A percentile compares a stretch with the other conserved stretches of the same genome.
Conservation (phyloP, 495 filamentous ascomycete species). For the Hypomontagnella submonticulosa region DNA sequence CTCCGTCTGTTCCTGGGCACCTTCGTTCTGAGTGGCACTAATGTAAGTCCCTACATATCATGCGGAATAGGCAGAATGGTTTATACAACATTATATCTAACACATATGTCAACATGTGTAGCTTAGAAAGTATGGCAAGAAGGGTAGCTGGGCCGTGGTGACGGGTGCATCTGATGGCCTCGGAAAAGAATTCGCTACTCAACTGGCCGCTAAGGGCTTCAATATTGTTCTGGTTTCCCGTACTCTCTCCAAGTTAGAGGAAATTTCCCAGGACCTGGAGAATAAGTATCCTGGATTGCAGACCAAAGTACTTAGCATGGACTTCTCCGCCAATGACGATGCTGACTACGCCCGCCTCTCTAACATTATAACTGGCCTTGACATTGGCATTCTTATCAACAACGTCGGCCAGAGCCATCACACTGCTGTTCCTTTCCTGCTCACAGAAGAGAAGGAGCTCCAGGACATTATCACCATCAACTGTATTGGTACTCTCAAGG, state of each 20-base stretch:
- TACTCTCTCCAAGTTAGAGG: conserved; percentile 85
- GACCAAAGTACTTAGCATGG: conserved; percentile 85
- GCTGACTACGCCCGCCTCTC: conserved; percentile 79
- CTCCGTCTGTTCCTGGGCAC: conserved; percentile 74
- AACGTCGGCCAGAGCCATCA: conserved; percentile 95
- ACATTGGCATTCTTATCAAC: conserved; percentile 91
- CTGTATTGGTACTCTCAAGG: conserved; percentile 85
- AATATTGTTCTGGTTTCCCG: conserved; percentile 94
- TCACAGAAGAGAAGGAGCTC: conserved; percentile 82
- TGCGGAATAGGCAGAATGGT: background rate
- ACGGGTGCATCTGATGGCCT: conserved; percentile 97
- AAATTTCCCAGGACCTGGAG: conserved; percentile 79
- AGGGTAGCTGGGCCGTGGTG: conserved; percentile 92
- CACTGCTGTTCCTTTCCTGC: conserved; percentile 88
- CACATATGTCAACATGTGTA: conserved; percentile 51
- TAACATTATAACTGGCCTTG: conserved; percentile 72
- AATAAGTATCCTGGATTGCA: conserved; percentile 71
- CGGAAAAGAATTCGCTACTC: conserved; percentile 93
- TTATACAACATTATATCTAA: conserved; percentile 1
- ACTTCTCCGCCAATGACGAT: conserved; percentile 82
- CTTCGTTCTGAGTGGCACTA: conserved; percentile 76
- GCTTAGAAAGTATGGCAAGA: conserved; percentile 90
- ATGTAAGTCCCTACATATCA: conserved; percentile 54
- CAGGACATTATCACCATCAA: conserved; percentile 93
- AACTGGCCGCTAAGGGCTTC: conserved; percentile 91